These are phyloP conservation scores for Jatropha podagrica DNA, from an alignment of 441 rosid species.

Conservation along the genomic window DNA sequence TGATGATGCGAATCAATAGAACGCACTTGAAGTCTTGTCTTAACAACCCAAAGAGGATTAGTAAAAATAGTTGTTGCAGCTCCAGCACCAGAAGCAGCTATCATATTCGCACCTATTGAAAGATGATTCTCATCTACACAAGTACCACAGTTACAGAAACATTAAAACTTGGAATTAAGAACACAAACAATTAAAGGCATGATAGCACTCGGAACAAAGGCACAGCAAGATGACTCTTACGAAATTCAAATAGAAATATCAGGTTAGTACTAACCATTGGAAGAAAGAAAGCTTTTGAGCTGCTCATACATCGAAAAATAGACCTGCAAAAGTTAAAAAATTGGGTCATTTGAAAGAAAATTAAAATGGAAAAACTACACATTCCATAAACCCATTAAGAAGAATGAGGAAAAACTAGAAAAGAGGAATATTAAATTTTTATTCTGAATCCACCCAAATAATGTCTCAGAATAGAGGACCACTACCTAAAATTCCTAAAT, in stretches of 20 bases:
- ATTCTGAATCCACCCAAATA: not conserved
- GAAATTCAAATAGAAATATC: not conserved
- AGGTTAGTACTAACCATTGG: slow-evolving; percentile 54
- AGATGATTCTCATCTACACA: slow-evolving; percentile 55
- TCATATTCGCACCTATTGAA: slow-evolving; percentile 67
- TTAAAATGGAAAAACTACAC: slow-evolving; percentile 10
- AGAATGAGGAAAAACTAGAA: not conserved
- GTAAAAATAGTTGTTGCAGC: slow-evolving; percentile 77
- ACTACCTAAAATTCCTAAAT: not conserved
- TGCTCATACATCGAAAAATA: slow-evolving; percentile 81
- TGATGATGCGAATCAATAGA: not conserved
- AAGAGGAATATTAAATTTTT: not conserved
- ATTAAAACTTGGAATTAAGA: not conserved
- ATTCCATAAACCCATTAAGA: not conserved
- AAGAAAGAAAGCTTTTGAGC: slow-evolving; percentile 56
- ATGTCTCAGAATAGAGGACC: not conserved
- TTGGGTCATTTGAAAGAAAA: slow-evolving; percentile 14
- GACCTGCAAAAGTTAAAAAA: slow-evolving; percentile 47
- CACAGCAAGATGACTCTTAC: slow-evolving; percentile 11
- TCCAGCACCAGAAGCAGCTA: slow-evolving; percentile 96
- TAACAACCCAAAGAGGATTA: slow-evolving; percentile 97
- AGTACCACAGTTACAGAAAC: slow-evolving; percentile 13
- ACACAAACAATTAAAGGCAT: slow-evolving; percentile 1
- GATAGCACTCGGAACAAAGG: slow-evolving; percentile 3
- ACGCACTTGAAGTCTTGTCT: slow-evolving; percentile 90